Conservation (phyloP, 2,329 filamentous ascomycete species). For the Colletotrichum shisoi region DNA sequence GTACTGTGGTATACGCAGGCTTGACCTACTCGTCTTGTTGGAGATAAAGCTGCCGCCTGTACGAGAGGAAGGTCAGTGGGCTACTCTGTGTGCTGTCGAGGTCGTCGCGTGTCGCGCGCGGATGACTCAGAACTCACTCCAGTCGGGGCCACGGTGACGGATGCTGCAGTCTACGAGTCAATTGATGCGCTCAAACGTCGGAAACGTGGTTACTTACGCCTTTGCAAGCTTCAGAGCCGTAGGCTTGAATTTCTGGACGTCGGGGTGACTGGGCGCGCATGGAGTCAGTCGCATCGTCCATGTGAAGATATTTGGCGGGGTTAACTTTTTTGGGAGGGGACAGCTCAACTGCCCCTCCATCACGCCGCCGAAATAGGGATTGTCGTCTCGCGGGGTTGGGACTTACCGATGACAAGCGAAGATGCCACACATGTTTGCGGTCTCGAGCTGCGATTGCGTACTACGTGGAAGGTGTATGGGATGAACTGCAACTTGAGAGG, state of each 20-base stretch:
- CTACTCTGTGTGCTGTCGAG: constrained; percentile 36
- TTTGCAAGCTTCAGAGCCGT: constrained; percentile 92
- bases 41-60: constrained; percentile 85
- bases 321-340: constrained; percentile 42
- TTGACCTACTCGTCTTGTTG: constrained; percentile 84
- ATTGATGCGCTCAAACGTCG: constrained; percentile 43
- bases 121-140: constrained; percentile 74
- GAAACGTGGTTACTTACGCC: constrained; percentile 69
- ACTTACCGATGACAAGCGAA: constrained; percentile 88
- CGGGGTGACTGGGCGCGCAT: constrained; percentile 71
- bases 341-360: constrained; percentile 51
- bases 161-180: constrained; percentile 67
- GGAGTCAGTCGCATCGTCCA: constrained; percentile 41
- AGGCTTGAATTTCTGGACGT: constrained; percentile 96
- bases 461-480: constrained; percentile 19
- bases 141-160: constrained; percentile 96
- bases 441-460: constrained; percentile 37
- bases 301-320: constrained; percentile 46
- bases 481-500: constrained; percentile 18
- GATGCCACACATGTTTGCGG: constrained; percentile 87
- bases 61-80: constrained; percentile 45
- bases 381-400: constrained; percentile 19
- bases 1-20: not conserved
- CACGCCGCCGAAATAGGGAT: constrained; percentile 35
- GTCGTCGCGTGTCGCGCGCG: constrained; percentile 19